Percentiles rank a stretch among this genome's conserved stretches.
Evolutionary conservation across 1,139 yeast species (phyloP).

Genomic region (Blastobotrys buckinghamii): DNA sequence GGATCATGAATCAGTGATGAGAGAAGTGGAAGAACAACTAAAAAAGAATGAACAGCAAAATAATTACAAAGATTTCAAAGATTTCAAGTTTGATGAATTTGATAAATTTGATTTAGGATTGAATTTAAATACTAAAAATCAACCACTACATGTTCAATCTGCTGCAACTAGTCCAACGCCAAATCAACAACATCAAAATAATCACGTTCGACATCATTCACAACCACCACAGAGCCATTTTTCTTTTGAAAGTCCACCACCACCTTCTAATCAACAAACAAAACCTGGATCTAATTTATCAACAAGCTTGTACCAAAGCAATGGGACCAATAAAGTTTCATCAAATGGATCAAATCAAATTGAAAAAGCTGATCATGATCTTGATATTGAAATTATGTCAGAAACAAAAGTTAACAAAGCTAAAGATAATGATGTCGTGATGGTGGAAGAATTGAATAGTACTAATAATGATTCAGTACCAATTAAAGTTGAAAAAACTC

Average conservation of each 20-base stretch:
- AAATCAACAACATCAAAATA: background rate
- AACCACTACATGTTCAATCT: background rate
- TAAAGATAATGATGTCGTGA: background rate
- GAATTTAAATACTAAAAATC: background rate
- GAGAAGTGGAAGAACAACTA: background rate
- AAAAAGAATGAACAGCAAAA: background rate
- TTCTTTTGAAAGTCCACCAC: background rate
- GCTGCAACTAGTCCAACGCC: background rate
- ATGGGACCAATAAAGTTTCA: too few relatives aligned
- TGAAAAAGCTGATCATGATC: background rate
- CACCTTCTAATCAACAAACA: background rate
- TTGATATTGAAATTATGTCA: constrained; percentile 5
- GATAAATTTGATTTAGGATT: background rate
- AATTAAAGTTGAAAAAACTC: background rate
- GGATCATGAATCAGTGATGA: background rate
- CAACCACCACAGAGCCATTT: background rate
- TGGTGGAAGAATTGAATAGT: background rate
- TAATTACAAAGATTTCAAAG: background rate
- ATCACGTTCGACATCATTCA: background rate
- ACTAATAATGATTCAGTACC: background rate
- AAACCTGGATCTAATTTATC: background rate
- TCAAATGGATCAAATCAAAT: too few relatives aligned
- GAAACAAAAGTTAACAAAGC: background rate
- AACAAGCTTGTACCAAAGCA: too few relatives aligned
- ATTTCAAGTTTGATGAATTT: background rate